Conservation (phyloP, 192 early-diverging fungal genomes). For the Podila epigama region DNA sequence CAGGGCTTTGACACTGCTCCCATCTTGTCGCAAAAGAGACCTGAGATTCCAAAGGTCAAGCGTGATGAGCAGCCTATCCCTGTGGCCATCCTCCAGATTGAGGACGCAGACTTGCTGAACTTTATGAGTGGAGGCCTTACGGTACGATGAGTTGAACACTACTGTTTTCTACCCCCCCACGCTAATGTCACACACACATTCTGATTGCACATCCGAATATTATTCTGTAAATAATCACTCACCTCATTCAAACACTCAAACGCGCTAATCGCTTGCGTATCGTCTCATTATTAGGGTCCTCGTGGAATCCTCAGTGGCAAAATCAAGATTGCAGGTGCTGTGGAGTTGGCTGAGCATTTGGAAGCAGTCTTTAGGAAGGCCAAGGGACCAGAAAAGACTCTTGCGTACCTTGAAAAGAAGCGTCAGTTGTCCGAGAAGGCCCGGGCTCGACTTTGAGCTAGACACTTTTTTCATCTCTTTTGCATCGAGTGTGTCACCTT, state of each 20-base stretch:
- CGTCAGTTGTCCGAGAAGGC: conserved; percentile 23
- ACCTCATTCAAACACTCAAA: too few relatives aligned
- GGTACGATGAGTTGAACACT: too few relatives aligned
- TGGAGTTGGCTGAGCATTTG: conserved; percentile 41
- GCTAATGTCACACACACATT: not conserved
- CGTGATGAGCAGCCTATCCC: conserved; percentile 37
- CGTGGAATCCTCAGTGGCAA: conserved; percentile 43
- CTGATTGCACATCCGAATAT: too few relatives aligned
- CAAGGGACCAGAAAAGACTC: conserved; percentile 41
- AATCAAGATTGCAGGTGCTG: conserved; percentile 47
- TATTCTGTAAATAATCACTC: too few relatives aligned
- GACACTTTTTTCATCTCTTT: not conserved
- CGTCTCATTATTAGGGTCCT: conserved; percentile 20
- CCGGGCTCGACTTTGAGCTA: conserved; percentile 20
- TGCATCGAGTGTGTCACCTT: too few relatives aligned
- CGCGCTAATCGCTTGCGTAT: too few relatives aligned
- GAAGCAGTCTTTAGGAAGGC: conserved; percentile 35
- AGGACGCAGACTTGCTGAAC: conserved; percentile 42
- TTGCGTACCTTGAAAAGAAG: conserved; percentile 38
- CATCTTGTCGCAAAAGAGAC: conserved; percentile 29
- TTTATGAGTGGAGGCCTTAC: conserved; percentile 47
- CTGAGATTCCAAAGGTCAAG: conserved; percentile 38
- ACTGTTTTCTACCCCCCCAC: not conserved
- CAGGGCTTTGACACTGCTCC: conserved; percentile 40
- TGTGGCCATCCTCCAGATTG: conserved; percentile 40